phyloP scores from a whole-genome alignment of 106 monocot species.

The Vanilla planifolia region DNA sequence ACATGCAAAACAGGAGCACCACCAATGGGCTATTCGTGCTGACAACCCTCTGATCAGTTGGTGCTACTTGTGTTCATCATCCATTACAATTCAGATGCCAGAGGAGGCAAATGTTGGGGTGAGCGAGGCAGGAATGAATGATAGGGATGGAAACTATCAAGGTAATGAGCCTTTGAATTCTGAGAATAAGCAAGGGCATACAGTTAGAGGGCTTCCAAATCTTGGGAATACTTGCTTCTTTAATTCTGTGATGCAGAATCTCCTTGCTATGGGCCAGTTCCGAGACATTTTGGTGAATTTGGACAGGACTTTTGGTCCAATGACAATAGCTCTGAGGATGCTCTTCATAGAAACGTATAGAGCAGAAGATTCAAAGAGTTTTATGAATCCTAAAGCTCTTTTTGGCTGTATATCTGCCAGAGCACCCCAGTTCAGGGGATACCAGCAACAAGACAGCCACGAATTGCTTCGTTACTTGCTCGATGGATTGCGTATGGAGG shows the following conservation, averaged over 20 bases:
- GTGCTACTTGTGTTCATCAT: conserved; percentile 62
- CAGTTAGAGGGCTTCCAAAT: conserved; percentile 58
- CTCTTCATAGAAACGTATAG: conserved; percentile 51
- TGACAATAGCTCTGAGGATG: conserved; percentile 63
- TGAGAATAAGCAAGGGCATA: conserved; percentile 24
- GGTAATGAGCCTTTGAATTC: neutral
- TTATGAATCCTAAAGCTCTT: conserved; percentile 44
- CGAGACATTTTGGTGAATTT: conserved; percentile 37
- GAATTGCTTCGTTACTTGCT: conserved; percentile 76
- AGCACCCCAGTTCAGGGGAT: conserved; percentile 70
- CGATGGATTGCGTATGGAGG: conserved; percentile 58
- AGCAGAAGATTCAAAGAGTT: conserved; percentile 20
- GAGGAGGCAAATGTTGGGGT: conserved; percentile 3
- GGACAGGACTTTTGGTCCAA: conserved; percentile 35
- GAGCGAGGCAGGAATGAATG: conserved; percentile 5
- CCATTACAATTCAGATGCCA: conserved; percentile 52
- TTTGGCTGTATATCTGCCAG: conserved; percentile 58
- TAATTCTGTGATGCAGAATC: conserved; percentile 61
- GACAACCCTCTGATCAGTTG: conserved; percentile 39
- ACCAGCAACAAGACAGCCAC: conserved; percentile 88
- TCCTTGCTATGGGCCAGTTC: conserved; percentile 36
- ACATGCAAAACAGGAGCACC: conserved; percentile 69
- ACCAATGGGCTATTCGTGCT: conserved; percentile 40
- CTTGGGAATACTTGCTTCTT: conserved; percentile 78
- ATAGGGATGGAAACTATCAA: neutral